Evolutionary conservation across 768 basidiomycete species (phyloP).

Genomic region (Pulveroboletus sp.): DNA sequence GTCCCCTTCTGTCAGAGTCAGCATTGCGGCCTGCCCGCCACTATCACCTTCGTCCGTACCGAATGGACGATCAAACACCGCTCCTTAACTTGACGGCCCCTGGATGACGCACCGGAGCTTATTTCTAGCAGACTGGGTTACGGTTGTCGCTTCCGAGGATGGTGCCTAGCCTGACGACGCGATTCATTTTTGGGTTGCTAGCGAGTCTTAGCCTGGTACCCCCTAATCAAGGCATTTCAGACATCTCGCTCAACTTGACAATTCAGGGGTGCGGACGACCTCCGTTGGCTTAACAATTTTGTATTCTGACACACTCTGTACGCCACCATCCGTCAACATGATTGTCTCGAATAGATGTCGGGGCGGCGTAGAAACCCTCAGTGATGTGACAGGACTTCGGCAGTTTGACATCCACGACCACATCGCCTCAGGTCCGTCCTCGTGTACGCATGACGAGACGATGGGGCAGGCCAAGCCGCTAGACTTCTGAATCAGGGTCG

Average conservation of each 20-base stretch:
- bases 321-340: constrained; percentile 60
- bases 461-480: constrained; percentile 53
- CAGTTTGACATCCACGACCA: constrained; percentile 58
- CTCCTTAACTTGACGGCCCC: constrained; percentile 34
- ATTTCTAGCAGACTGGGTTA: constrained; percentile 25
- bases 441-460: constrained; percentile 38
- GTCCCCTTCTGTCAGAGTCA: not conserved
- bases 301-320: constrained; percentile 75
- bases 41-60: constrained; percentile 35
- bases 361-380: constrained; percentile 30
- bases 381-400: constrained; percentile 34
- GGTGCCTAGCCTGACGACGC: constrained; percentile 3
- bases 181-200: constrained; percentile 13
- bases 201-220: constrained; percentile 10
- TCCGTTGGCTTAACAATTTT: constrained; percentile 69
- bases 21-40: not conserved
- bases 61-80: constrained; percentile 37
- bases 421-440: constrained; percentile 67
- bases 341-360: constrained; percentile 66
- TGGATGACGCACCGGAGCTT: constrained; percentile 17
- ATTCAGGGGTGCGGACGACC: constrained; percentile 53
- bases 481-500: constrained; percentile 74
- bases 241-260: constrained; percentile 30
- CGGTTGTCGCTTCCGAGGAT: not conserved
- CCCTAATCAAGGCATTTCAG: not conserved